phyloP scores from a whole-genome alignment of 345 rosid genomes.

The Acer saccharum region DNA sequence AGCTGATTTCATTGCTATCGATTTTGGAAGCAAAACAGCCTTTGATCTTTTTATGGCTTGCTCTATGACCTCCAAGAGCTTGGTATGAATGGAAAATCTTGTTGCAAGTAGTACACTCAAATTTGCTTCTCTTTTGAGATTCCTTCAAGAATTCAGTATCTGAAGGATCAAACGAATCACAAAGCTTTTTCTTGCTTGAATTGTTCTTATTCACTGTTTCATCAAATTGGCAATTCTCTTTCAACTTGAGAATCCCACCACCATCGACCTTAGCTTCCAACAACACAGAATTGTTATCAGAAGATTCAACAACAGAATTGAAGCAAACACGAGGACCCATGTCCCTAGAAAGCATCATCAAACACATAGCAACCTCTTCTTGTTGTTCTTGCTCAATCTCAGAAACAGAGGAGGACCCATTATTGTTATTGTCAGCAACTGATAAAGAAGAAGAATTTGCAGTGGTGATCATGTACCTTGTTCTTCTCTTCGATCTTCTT shows the following conservation, averaged over 20 bases:
- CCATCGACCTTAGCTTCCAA: constrained; percentile 26
- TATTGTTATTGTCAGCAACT: constrained; percentile 25
- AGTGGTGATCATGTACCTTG: constrained; percentile 33
- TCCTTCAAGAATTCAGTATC: constrained; percentile 28
- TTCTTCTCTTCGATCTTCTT: constrained; percentile 48
- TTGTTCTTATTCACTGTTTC: neutral
- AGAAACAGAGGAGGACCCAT: constrained; percentile 46
- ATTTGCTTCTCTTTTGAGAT: constrained; percentile 37
- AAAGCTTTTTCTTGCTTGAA: too few species aligned
- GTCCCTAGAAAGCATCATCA: constrained; percentile 74
- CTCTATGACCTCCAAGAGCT: constrained; percentile 92
- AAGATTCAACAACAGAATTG: constrained; percentile 44
- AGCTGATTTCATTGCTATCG: constrained; percentile 35
- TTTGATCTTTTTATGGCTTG: constrained; percentile 62
- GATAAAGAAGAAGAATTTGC: constrained; percentile 46
- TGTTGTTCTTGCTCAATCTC: constrained; percentile 60
- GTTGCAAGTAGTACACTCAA: constrained; percentile 72
- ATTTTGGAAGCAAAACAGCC: constrained; percentile 35
- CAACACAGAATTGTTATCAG: constrained; percentile 40
- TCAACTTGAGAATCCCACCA: constrained; percentile 19
- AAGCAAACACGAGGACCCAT: constrained; percentile 28
- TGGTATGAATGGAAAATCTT: constrained; percentile 72
- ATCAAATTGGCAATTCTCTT: constrained; percentile 9
- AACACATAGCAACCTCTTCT: constrained; percentile 61
- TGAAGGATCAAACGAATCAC: neutral